Conservation (phyloP, 164 flowering plant species). For the Paratinospora sagittata region DNA sequence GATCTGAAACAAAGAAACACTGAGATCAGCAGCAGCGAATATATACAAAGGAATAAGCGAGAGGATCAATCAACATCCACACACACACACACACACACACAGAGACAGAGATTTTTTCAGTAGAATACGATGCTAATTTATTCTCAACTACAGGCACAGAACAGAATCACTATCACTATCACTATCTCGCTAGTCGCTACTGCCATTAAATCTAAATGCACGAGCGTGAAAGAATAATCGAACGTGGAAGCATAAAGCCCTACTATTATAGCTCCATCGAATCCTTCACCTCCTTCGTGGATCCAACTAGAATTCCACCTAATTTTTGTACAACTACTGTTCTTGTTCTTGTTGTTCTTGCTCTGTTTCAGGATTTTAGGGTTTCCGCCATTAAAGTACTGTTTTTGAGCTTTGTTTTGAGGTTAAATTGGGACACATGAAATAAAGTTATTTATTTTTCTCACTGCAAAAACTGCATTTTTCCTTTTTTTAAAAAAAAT, state of each 20-base stretch:
- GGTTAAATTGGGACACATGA: no score
- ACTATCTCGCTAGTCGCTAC: no score
- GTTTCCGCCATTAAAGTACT: slow-evolving; percentile 11
- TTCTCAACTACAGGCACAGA: background rate
- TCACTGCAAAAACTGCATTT: background rate
- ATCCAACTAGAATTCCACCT: slow-evolving; percentile 20
- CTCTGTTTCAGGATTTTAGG: background rate
- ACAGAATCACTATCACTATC: slow-evolving; percentile 4
- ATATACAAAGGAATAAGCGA: background rate
- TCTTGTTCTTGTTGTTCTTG: background rate
- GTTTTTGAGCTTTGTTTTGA: background rate
- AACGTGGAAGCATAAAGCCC: slow-evolving; percentile 6
- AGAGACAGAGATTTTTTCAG: background rate
- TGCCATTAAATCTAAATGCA: background rate
- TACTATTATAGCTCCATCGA: slow-evolving; percentile 3
- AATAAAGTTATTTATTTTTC: background rate
- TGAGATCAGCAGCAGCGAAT: slow-evolving; percentile 3
- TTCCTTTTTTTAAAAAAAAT: background rate
- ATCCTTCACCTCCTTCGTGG: background rate
- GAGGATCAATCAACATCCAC: background rate
- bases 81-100: no score
- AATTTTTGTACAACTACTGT: background rate
- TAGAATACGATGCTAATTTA: slow-evolving; percentile 5
- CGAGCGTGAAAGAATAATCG: slow-evolving; percentile 6
- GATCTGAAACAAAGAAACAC: background rate